Conservation (phyloP, 2,329 filamentous ascomycete genomes). For the Sarocladium strictum region DNA sequence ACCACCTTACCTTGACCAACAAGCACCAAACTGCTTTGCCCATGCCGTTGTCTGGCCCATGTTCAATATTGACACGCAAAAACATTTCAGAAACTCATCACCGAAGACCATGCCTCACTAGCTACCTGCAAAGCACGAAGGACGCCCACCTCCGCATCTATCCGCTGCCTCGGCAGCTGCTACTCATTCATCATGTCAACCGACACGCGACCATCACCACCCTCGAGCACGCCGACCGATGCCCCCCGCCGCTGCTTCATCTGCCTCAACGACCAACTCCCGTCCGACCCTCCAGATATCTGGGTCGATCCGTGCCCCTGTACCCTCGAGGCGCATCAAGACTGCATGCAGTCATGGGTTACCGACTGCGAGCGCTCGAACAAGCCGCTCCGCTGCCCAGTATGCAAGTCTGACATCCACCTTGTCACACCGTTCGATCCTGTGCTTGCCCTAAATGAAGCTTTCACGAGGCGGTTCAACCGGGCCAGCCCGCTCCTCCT, state of each 20-base stretch:
- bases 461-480: constrained; percentile 49
- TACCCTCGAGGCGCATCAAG: constrained; percentile 83
- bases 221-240: constrained; percentile 16
- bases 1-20: neutral
- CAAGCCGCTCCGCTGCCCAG: constrained; percentile 73
- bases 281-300: constrained; percentile 38
- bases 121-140: neutral
- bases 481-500: constrained; percentile 57
- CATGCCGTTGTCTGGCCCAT: no score
- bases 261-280: constrained; percentile 52
- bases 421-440: constrained; percentile 70
- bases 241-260: constrained; percentile 52
- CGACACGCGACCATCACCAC: constrained; percentile 14
- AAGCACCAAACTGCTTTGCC: neutral
- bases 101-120: neutral
- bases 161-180: neutral
- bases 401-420: constrained; percentile 78
- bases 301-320: constrained; percentile 92
- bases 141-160: neutral
- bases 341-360: constrained; percentile 86
- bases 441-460: constrained; percentile 61
- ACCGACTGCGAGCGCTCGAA: constrained; percentile 70
- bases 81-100: no score
- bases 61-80: no score
- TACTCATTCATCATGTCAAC: constrained; percentile 10